These are phyloP conservation scores for Orychophragmus violaceus DNA, from an alignment of 345 rosid species.

Conservation along the genomic window DNA sequence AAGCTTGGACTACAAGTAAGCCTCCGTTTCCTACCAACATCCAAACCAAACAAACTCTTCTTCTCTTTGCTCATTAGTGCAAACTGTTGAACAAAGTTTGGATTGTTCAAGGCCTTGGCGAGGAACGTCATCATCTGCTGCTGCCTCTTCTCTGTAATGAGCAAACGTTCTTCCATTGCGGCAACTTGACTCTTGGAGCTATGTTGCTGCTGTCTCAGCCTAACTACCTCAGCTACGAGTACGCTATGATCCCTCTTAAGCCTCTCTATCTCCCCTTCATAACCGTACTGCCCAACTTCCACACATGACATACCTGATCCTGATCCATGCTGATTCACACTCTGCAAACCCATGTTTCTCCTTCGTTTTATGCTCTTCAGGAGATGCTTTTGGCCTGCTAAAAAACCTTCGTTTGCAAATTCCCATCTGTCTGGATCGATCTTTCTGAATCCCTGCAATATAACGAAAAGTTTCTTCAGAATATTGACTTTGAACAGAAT, in stretches of 20 bases:
- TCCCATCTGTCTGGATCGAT: too few relatives aligned
- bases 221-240: constrained; percentile 50
- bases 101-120: constrained; percentile 54
- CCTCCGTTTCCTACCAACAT: too few relatives aligned
- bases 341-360: constrained; percentile 30
- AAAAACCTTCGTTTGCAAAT: too few relatives aligned
- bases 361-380: constrained; percentile 70
- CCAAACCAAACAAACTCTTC: too few relatives aligned
- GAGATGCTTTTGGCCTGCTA: constrained; percentile 74
- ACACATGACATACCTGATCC: constrained; percentile 40
- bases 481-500: too few relatives aligned
- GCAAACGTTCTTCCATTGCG: constrained; percentile 52
- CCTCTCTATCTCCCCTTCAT: constrained; percentile 53
- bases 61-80: constrained; percentile 36
- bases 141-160: too few relatives aligned
- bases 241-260: too few relatives aligned
- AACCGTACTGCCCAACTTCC: constrained; percentile 63
- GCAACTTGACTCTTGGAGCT: constrained; percentile 40
- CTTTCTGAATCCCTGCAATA: too few relatives aligned
- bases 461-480: too few relatives aligned
- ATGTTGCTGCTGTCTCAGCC: constrained; percentile 65
- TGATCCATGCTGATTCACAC: constrained; percentile 40
- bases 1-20: constrained; percentile 39
- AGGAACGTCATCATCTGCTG: constrained; percentile 75
- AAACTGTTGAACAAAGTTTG: constrained; percentile 44